These are phyloP conservation scores for Stachybotrys echinatus DNA, from an alignment of 2,329 filamentous ascomycete genomes.

Conservation along the genomic window DNA sequence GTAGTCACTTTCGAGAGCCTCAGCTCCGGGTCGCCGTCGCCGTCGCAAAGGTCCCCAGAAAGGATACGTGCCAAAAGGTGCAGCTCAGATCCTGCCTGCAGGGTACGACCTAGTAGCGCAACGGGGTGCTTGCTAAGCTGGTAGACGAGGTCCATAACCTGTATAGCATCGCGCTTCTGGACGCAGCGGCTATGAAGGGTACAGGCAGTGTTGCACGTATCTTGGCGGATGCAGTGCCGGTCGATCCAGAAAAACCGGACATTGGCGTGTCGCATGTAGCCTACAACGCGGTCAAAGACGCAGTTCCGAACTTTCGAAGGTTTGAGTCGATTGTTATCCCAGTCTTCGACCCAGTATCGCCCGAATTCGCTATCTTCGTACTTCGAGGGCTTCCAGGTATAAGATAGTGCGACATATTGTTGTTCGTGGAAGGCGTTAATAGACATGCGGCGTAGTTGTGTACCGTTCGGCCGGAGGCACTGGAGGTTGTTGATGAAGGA, in stretches of 20 bases:
- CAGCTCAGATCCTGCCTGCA: conserved; percentile 9
- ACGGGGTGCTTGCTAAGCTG: conserved; percentile 21
- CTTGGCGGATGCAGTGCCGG: conserved; percentile 18
- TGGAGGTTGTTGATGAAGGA: conserved; percentile 3
- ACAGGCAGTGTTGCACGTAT: conserved; percentile 9
- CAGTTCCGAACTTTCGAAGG: conserved; percentile 16
- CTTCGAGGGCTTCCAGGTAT: conserved; percentile 14
- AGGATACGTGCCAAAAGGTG: conserved; percentile 12
- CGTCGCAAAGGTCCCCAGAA: conserved; percentile 12
- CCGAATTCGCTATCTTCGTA: conserved; percentile 9
- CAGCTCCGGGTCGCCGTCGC: conserved; percentile 8
- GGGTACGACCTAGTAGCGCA: conserved; percentile 17
- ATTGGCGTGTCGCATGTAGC: conserved; percentile 15
- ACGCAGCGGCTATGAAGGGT: conserved; percentile 13
- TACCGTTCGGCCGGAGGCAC: not conserved
- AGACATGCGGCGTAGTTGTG: conserved; percentile 2
- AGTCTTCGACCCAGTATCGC: conserved; percentile 9
- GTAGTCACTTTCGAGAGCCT: conserved; percentile 7
- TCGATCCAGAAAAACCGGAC: conserved; percentile 21
- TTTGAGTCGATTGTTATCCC: conserved; percentile 3
- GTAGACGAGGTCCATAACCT: conserved; percentile 27
- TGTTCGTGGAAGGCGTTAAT: conserved; percentile 4
- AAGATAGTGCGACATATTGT: conserved; percentile 16
- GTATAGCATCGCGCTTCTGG: conserved; percentile 18
- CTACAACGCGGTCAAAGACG: conserved; percentile 13